Conservation (phyloP, 805 yeast species). For the Metschnikowia aberdeeniae region DNA sequence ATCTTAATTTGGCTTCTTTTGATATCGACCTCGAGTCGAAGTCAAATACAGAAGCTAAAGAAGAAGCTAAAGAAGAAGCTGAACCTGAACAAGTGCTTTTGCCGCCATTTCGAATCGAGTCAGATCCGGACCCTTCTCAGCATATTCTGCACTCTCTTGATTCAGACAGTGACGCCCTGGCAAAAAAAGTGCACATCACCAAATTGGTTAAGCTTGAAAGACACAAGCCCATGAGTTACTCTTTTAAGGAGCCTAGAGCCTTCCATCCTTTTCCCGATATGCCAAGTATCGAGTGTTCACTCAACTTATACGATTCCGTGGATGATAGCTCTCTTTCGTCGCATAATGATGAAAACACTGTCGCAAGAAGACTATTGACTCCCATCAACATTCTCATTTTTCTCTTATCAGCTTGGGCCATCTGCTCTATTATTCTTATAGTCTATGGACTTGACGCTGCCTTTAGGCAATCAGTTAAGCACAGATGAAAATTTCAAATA, state of each 20-base stretch:
- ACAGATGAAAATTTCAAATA: constrained; percentile 40
- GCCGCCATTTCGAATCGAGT: background rate
- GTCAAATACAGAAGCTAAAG: too few relatives aligned
- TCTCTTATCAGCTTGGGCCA: background rate
- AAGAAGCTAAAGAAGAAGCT: too few relatives aligned
- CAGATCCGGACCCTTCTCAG: background rate
- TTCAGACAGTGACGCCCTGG: constrained; percentile 3
- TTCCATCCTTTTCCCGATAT: background rate
- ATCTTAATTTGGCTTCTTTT: too few relatives aligned
- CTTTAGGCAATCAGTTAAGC: constrained; percentile 65
- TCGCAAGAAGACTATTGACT: background rate
- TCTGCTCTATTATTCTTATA: constrained; percentile 4
- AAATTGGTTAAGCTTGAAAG: background rate
- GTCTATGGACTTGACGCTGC: constrained; percentile 43
- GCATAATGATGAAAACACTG: background rate
- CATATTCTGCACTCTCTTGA: background rate
- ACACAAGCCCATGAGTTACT: constrained; percentile 2
- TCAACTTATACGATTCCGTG: background rate
- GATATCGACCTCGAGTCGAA: too few relatives aligned
- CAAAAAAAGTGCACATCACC: background rate
- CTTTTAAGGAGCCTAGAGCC: background rate
- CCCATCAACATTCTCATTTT: background rate
- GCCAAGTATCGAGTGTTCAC: background rate
- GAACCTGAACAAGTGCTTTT: background rate
- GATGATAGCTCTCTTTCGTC: background rate